phyloP scores from a whole-genome alignment of 2,329 filamentous ascomycete species.

The Ceratocystis colombiana region DNA sequence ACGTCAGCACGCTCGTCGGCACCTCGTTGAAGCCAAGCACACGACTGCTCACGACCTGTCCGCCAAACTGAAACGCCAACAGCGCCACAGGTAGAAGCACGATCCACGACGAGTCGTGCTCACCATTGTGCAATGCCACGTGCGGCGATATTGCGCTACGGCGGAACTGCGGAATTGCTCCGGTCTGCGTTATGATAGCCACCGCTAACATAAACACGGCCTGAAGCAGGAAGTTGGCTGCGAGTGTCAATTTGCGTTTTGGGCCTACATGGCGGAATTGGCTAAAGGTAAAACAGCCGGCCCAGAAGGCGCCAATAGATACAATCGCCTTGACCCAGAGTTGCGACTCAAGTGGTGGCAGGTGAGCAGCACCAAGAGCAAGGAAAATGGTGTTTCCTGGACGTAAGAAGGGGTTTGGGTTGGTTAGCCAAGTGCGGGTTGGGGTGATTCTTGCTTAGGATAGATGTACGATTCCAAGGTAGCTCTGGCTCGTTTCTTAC shows the following conservation, averaged over 20 bases:
- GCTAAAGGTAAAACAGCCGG: slow-evolving; percentile 43
- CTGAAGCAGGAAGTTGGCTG: slow-evolving; percentile 44
- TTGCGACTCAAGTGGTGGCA: slow-evolving; percentile 41
- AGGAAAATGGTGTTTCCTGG: slow-evolving; percentile 53
- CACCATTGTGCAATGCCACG: slow-evolving; percentile 12
- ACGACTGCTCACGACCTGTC: slow-evolving; percentile 43
- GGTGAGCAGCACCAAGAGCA: slow-evolving; percentile 46
- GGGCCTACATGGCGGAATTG: slow-evolving; percentile 32
- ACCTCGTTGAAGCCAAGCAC: slow-evolving; percentile 44
- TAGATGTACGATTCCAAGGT: background rate
- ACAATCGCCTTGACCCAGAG: slow-evolving; percentile 42
- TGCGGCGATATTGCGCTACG: slow-evolving; percentile 22
- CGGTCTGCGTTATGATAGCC: slow-evolving; percentile 42
- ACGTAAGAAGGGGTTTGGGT: too few relatives aligned
- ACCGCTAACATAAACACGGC: slow-evolving; percentile 42
- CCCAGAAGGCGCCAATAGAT: slow-evolving; percentile 45
- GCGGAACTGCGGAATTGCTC: slow-evolving; percentile 36
- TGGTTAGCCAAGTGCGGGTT: too few relatives aligned
- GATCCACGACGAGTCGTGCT: slow-evolving; percentile 31
- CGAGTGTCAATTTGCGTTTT: slow-evolving; percentile 37
- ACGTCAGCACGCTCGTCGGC: slow-evolving; percentile 47
- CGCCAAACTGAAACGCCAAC: slow-evolving; percentile 45
- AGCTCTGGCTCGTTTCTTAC: slow-evolving; percentile 23
- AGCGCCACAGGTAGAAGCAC: slow-evolving; percentile 39
- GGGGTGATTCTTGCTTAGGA: too few relatives aligned